These are phyloP conservation scores for Heliocybe sulcata DNA, from an alignment of 1,284 basidiomycete genomes.

Conservation along the genomic window DNA sequence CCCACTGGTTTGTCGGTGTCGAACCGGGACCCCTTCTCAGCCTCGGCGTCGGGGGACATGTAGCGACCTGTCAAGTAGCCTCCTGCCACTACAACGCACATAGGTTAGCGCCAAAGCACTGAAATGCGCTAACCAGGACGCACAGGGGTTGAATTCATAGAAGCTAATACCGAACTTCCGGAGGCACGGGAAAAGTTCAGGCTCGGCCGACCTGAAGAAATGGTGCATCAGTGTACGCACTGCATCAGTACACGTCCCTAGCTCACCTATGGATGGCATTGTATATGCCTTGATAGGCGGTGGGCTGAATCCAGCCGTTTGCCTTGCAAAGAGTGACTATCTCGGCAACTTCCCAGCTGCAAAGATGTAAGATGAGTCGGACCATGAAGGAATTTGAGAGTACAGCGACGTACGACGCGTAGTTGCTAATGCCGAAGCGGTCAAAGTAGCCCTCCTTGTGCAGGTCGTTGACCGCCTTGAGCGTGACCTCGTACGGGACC, in stretches of 20 bases:
- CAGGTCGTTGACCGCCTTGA: constrained; percentile 39
- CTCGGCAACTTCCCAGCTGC: constrained; percentile 57
- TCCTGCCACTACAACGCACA: constrained; percentile 34
- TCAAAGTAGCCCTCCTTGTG: constrained; percentile 38
- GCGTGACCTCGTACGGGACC: constrained; percentile 37
- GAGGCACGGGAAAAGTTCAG: constrained; percentile 25
- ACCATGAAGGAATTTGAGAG: not conserved
- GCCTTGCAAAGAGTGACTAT: constrained; percentile 49
- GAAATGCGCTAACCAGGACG: not conserved
- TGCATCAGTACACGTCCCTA: too few species aligned
- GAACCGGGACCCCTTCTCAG: constrained; percentile 37
- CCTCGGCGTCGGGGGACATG: constrained; percentile 22
- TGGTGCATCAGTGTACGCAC: too few species aligned
- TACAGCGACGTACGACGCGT: constrained; percentile 27
- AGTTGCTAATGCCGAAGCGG: constrained; percentile 47
- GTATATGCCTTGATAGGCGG: constrained; percentile 42
- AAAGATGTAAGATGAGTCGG: not conserved
- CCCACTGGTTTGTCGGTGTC: constrained; percentile 27
- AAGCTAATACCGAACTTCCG: constrained; percentile 20
- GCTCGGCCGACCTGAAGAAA: constrained; percentile 22
- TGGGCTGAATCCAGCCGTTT: constrained; percentile 45
- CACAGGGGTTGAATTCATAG: constrained; percentile 17
- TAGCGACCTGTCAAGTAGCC: constrained; percentile 41
- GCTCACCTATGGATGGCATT: constrained; percentile 15
- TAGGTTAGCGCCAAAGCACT: too few species aligned